Percentiles rank a stretch among this genome's conserved stretches.
phyloP scores from a whole-genome alignment of 75 land plant genomes.

The Pseudotsuga menziesii region DNA sequence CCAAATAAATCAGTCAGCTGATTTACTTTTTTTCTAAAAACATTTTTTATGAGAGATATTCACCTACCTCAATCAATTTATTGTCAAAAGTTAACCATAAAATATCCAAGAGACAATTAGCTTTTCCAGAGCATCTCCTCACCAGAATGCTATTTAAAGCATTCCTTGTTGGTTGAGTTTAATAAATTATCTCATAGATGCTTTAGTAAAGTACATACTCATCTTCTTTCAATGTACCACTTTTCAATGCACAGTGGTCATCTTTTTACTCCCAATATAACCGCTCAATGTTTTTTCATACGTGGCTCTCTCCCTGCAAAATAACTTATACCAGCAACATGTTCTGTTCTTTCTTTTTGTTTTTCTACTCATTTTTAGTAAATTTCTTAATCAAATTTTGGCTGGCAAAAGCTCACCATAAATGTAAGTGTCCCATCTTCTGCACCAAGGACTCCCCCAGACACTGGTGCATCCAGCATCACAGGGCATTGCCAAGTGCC shows the following conservation, averaged over 20 bases:
- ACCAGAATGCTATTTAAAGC: not conserved
- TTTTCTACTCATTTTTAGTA: not conserved
- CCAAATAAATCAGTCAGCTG: not conserved
- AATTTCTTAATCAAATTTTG: not conserved
- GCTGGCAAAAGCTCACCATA: conserved; percentile 49
- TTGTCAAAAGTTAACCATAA: not conserved
- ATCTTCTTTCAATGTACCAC: not conserved
- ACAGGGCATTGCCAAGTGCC: conserved; percentile 37
- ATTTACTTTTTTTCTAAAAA: not conserved
- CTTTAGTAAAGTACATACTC: not conserved
- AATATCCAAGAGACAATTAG: not conserved
- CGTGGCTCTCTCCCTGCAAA: not conserved
- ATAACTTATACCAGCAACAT: not conserved
- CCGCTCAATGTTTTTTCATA: not conserved
- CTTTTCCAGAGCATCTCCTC: not conserved
- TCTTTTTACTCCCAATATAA: not conserved
- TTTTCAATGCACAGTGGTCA: not conserved
- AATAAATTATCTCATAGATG: not conserved
- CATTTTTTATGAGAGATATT: not conserved
- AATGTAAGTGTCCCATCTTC: conserved; percentile 84
- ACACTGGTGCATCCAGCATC: conserved; percentile 93
- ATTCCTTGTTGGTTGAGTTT: not conserved
- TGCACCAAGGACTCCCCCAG: conserved; percentile 90
- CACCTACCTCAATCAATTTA: not conserved
- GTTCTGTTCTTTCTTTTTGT: not conserved